phyloP scores from a whole-genome alignment of 2,329 filamentous ascomycete genomes.

The Xylaria sp. region DNA sequence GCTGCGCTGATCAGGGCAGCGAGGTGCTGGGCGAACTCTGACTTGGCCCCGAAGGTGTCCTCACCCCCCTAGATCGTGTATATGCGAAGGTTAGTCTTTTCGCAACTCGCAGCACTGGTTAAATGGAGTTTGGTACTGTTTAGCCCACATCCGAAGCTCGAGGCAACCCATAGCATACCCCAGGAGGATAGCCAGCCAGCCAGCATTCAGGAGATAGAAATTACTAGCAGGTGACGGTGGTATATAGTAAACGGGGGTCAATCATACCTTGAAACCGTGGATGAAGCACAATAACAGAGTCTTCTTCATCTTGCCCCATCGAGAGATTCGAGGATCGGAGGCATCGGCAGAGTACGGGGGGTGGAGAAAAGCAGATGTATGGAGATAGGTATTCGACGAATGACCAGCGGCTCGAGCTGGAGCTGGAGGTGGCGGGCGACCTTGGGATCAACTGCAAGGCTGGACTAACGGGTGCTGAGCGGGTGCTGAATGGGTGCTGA shows the following conservation, averaged over 20 bases:
- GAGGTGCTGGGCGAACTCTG: conserved; percentile 74
- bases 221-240: too few species aligned
- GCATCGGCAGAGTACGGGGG: not conserved
- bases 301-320: conserved; percentile 68
- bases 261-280: conserved; percentile 76
- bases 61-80: conserved; percentile 67
- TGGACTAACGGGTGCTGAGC: too few species aligned
- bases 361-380: conserved; percentile 2
- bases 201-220: too few species aligned
- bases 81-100: not conserved
- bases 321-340: conserved; percentile 19
- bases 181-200: too few species aligned
- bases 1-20: conserved; percentile 66
- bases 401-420: not conserved
- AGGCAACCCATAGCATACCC: not conserved
- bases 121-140: not conserved
- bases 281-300: conserved; percentile 83
- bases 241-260: not conserved
- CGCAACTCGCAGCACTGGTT: not conserved
- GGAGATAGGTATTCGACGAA: not conserved
- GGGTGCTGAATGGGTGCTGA: too few species aligned
- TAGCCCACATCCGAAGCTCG: not conserved
- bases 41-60: conserved; percentile 71
- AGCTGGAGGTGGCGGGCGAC: too few species aligned
- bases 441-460: not conserved